Evolutionary conservation across 148 eudicot genomes (phyloP), one percentile per base, ranked within the genome.

Genomic region (Rhododendron henanense): DNA sequence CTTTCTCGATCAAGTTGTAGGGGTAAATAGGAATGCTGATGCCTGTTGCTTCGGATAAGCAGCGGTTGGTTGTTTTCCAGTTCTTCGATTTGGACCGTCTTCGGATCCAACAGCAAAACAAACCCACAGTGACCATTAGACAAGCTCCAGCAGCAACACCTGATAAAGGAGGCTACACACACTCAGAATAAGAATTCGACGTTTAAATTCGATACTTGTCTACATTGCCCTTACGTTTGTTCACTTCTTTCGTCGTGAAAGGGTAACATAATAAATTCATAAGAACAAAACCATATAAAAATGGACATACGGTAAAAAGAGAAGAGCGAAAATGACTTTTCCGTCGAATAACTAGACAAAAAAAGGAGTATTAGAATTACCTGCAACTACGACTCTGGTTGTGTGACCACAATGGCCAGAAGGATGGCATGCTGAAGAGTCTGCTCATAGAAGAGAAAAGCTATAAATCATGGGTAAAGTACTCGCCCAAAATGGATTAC

Each of bases 371-470:
- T 63, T 63, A 31, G 28, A 44, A 81, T 85, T 90, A 92, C 94
- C 94, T 88, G 92, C 93, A 55, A 88, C 81, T 79, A 92, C 28
- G 44, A 90, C 71, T 90, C 90, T 88, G 11, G 91, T 86, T 77
- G 87, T 84, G 84, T 89, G 89, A 37, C 89, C 91, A 88, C 94
- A 92, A 81, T 85, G 65, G 81, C 94, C 94, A 35, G 88, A 69
- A 69, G 86, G 82, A 84, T 67, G 86, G 83, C 94, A 92, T 37
- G 86, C 4, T 45, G 84, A 63, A 15, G 90, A 85, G 13, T 53
- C 91, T 89, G 89, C 83, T 74, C 23, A 61, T 14, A 76, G 18
- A 37, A 8, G 61, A 79, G 39, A 78, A 73, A 47, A 53, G 13
- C 31, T 81, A 10, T 44, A 6, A 78, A 44, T 8, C 69, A 63